Base-by-base conservation (phyloP, 305 asterid genomes). In the Caryopteris hybrid region DNA sequence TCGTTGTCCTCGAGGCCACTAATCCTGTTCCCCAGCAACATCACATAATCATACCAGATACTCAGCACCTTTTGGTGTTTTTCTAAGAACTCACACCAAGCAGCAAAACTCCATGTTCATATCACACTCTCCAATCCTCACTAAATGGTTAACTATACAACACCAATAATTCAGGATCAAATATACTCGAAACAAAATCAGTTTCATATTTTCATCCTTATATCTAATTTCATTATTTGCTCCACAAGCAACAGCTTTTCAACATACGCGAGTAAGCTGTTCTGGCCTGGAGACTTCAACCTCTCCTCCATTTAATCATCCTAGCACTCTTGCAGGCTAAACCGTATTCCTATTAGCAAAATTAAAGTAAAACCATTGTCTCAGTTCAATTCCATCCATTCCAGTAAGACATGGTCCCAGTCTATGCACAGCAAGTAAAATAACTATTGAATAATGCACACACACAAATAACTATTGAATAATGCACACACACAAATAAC, bases 221-320 rank as follows among this genome's bases (percentile, higher is more conserved):
- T n/a, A 29, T 2, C 51, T 29, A 61, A 16, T 23, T 5, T 33
- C 34, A 33, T 42, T 21, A 45, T 25, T 31, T 21, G 20, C 6
- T 71, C 38, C 52, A 53, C 46, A 31, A 9, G 39, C 14, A 71
- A 55, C 51, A 52, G 27, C 48, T 29, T 70, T 25, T 41, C 64
- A 25, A 41, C 70, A 29, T 38, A 51, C 61, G 10, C 2, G 0
- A 41, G 21, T 12, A 34, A 50, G 50, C n/a, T 5, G 16, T 12
- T 46, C 20, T 1, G 18, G 25, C 53, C 21, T n/a, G 27, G 17
- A 56, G 7, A 10, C 29, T 21, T 38, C 20, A 68, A 2, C 23
- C 23, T 23, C 8, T 46, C 41, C 10, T 5, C 36, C 25, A 10
- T 25, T 25, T 31, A n/a, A 33, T 64, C 59, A 48, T 17, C 4